Conservation (phyloP, 331 rosid species). For the Phaseolus coccineus region DNA sequence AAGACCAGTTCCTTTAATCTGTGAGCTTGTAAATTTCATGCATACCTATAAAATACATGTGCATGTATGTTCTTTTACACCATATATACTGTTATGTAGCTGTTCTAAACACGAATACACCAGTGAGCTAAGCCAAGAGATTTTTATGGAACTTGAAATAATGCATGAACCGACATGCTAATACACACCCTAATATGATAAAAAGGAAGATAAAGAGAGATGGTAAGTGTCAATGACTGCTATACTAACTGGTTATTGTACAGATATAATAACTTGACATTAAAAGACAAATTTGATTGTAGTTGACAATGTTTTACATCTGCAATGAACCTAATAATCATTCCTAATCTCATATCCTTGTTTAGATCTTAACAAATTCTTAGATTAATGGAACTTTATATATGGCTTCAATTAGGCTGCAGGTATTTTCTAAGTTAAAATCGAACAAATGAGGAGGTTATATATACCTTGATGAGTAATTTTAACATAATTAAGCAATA, state of each 20-base stretch:
- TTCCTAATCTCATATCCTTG: neutral
- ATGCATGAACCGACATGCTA: neutral
- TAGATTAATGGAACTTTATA: neutral
- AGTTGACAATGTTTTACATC: neutral
- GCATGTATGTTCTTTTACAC: neutral
- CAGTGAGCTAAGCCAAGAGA: neutral
- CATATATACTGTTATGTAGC: neutral
- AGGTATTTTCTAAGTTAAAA: neutral
- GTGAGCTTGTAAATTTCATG: conserved; percentile 35
- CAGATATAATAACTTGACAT: neutral
- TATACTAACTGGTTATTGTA: neutral
- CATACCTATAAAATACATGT: neutral
- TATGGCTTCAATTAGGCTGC: neutral
- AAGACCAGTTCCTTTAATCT: neutral
- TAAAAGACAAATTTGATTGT: neutral
- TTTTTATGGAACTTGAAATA: neutral
- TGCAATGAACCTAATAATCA: neutral
- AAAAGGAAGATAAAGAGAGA: neutral
- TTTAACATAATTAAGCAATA: neutral
- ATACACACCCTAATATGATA: neutral
- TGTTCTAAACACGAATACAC: neutral
- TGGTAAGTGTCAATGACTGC: neutral
- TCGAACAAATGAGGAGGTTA: neutral
- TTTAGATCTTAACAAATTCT: conserved; percentile 6
- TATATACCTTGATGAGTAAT: neutral